Percentiles rank a stretch among this genome's conserved stretches.
Conservation (phyloP, 176 grass and related monocot genomes). For the Carex myosuroides region DNA sequence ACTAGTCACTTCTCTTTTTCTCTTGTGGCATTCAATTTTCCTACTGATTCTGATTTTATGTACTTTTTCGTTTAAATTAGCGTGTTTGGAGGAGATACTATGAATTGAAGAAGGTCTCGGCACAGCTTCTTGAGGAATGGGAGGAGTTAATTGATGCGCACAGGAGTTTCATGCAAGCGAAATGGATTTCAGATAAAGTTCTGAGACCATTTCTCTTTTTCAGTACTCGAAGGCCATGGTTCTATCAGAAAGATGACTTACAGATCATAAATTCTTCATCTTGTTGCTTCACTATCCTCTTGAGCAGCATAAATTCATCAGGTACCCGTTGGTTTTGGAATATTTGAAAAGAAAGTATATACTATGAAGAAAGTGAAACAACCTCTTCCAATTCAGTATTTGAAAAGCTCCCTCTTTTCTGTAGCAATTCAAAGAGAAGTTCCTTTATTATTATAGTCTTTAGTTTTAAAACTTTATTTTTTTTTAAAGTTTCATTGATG, state of each 20-base stretch:
- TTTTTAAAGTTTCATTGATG: not conserved
- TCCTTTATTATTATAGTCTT: not conserved
- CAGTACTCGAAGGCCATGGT: conserved; percentile 43
- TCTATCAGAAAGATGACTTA: conserved; percentile 33
- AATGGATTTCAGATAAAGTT: conserved; percentile 71
- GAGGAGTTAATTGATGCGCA: conserved; percentile 42
- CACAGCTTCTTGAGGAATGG: conserved; percentile 66
- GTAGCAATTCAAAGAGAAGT: too few relatives aligned
- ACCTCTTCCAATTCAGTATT: not conserved
- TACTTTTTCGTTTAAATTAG: conserved; percentile 32
- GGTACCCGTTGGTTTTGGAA: conserved; percentile 33
- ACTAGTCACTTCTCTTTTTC: not conserved
- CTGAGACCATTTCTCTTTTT: conserved; percentile 94
- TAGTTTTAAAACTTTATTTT: not conserved
- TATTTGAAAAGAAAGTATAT: not conserved
- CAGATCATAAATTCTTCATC: conserved; percentile 41
- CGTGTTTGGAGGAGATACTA: conserved; percentile 70
- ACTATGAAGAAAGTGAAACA: not conserved
- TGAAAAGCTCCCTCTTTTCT: too few relatives aligned
- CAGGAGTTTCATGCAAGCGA: conserved; percentile 34
- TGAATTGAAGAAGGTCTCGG: conserved; percentile 43
- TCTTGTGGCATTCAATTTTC: not conserved
- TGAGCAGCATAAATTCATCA: conserved; percentile 66
- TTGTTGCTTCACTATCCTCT: conserved; percentile 72
- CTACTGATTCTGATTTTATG: conserved; percentile 8